Evolutionary conservation across 768 basidiomycete genomes (phyloP), one percentile per base, ranked within the genome.

Genomic region (Leccinum variicolor): DNA sequence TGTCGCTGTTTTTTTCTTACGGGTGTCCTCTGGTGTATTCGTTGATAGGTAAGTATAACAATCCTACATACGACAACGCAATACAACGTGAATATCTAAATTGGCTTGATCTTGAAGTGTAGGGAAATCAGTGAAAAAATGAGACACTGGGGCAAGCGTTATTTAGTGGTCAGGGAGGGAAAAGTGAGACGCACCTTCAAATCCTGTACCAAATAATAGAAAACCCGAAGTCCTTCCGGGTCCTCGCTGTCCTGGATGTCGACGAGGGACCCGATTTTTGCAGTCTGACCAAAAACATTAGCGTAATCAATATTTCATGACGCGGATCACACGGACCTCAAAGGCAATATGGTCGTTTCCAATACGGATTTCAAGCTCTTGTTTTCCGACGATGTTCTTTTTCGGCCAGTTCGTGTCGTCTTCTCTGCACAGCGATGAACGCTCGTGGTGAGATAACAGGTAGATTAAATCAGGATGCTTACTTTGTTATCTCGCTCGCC

Each of bases 61-160:
- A 26, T 26, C 26, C 26, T 26, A 26, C 26, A 4, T 26, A 26
- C 26, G 26, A 26, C 26, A 26, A 26, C 26, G 26, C 26, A 26
- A 26, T 26, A 26, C 26, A 26, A 25, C 29, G 29, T 29, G 31
- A 33, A 17, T 36, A 8, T 17, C 76, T 85, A 94, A 65, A 94
- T 98, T 14, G 97, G 97, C 81, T 99, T 98, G 82, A 99, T 98
- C 79, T 98, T 98, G 89, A 99, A 98, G 80, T 99, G 96, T 33
- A 99, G 84, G 3, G 94, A 93, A 71, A 99, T 98, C 60, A 99
- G 83, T 10, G 97, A 98, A 74, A 98, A 97, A 64, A 99, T 95
- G 61, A 98, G 83, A 76, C 95, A 98, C 96, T 99, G 67, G 6
- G 31, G 17, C 28, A 52, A 25, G 21, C 26, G 52, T 59, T 25